Conservation (phyloP, 2,329 filamentous ascomycete species). For the Cordyceps tenuipes region DNA sequence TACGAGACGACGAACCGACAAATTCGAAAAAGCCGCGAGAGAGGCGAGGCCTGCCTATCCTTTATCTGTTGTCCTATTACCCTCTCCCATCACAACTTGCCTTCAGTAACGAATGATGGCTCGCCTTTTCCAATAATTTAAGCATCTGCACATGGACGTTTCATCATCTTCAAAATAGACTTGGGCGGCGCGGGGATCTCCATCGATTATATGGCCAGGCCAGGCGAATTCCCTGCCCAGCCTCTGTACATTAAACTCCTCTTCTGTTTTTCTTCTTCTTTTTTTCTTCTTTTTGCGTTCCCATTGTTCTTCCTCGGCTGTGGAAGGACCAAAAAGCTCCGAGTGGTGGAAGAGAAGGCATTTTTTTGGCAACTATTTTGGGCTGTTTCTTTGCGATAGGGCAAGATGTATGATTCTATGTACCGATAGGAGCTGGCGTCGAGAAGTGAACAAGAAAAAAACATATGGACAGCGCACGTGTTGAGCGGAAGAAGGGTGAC, state of each 20-base stretch:
- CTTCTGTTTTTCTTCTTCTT: neutral
- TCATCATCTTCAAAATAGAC: conserved; percentile 9
- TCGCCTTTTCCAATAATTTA: conserved; percentile 6
- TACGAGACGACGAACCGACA: neutral
- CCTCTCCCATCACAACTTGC: conserved; percentile 3
- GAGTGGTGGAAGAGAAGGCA: neutral
- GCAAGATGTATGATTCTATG: neutral
- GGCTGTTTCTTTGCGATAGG: neutral
- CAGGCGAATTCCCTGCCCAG: neutral
- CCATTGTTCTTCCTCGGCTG: neutral
- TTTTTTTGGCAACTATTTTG: conserved; percentile 8
- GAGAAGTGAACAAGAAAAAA: conserved; percentile 4
- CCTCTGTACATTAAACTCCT: conserved; percentile 13
- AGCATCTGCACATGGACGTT: conserved; percentile 5
- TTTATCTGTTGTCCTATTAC: conserved; percentile 8
- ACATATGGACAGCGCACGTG: neutral
- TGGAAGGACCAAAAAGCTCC: neutral
- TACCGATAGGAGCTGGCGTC: neutral
- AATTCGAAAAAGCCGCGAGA: neutral
- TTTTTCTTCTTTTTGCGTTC: neutral
- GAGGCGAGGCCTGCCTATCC: neutral
- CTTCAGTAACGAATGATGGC: conserved; percentile 11
- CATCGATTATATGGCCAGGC: neutral
- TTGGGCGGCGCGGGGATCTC: conserved; percentile 3
- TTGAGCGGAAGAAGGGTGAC: neutral